Evolutionary conservation across 2,329 filamentous ascomycete genomes (phyloP).

Genomic region (Cytospora piceae): DNA sequence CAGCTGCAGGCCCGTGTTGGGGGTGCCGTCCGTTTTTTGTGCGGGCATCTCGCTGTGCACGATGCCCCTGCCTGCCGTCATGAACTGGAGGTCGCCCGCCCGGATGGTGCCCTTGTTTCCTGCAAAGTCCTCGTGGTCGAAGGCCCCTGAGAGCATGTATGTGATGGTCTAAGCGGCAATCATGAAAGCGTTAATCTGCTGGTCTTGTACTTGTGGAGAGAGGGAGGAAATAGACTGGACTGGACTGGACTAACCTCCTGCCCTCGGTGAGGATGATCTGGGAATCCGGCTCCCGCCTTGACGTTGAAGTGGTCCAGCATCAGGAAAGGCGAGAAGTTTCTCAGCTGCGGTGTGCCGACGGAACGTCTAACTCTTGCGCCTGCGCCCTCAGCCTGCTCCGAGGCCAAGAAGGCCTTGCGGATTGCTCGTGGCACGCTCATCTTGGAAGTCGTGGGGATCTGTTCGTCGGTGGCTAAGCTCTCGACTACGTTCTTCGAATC

Average conservation of each 20-base stretch:
- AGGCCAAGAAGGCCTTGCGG: slow-evolving; percentile 79
- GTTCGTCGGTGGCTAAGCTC: not conserved
- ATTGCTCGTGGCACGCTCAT: slow-evolving; percentile 77
- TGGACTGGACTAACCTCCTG: slow-evolving; percentile 36
- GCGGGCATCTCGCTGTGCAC: slow-evolving; percentile 96
- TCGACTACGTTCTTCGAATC: slow-evolving; percentile 23
- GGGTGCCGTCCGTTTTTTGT: slow-evolving; percentile 72
- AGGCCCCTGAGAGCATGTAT: slow-evolving; percentile 81
- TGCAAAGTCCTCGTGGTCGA: slow-evolving; percentile 92
- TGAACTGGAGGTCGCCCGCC: slow-evolving; percentile 92
- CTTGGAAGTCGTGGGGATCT: slow-evolving; percentile 43
- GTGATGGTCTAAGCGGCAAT: slow-evolving; percentile 87
- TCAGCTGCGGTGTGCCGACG: slow-evolving; percentile 80
- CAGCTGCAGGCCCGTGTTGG: slow-evolving; percentile 87
- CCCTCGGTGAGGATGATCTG: slow-evolving; percentile 65
- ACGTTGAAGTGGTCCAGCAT: slow-evolving; percentile 95
- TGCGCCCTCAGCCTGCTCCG: slow-evolving; percentile 85
- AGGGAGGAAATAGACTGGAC: not conserved
- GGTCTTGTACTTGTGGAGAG: not conserved
- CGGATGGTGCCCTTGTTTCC: slow-evolving; percentile 83
- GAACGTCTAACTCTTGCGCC: slow-evolving; percentile 86
- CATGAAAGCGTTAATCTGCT: slow-evolving; percentile 44
- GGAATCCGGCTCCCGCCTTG: slow-evolving; percentile 81
- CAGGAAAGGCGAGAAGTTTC: slow-evolving; percentile 88
- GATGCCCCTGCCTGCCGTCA: slow-evolving; percentile 91